Evolutionary conservation across 2,329 filamentous ascomycete genomes (phyloP), one percentile per base, ranked within the genome.

Genomic region (Alternaria alternata): DNA sequence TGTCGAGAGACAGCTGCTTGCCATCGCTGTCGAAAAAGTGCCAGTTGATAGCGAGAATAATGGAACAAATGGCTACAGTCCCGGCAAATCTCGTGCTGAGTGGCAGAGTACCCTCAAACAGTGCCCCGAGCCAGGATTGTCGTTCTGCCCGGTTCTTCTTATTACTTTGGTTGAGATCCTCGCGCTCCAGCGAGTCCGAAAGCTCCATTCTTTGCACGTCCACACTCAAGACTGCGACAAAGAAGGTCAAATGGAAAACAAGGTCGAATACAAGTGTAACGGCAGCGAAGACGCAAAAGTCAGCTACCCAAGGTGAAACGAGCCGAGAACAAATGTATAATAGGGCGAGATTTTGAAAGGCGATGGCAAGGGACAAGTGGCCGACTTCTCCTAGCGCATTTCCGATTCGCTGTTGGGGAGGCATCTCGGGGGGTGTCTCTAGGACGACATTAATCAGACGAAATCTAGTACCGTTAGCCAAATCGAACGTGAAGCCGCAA

Each of bases 191-290:
- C 3, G 89, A 89, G 72, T 94, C 91, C 66, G 88, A 88, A 0
- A 94, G 84, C 78, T 94, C 91, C 58, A 90, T 87, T 66, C 91
- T 85, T 22, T 89, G 86, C 9, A 94, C 90, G 74, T 94, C 91
- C 43, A 94, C 88, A 70, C 90, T 93, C 24, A 94, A 81, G 12
- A 94, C 90, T 1, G 91, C 88, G 4, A 93, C 82, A 71, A 94
- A 94, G 78, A 93, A 94, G 0, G 91, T 94, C 7, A 92, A 85
- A 22, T 93, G 83, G 70, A 91, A 93, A 70, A 93, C 88, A 63
- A 91, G 90, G 76, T 94, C 91, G 69, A 94, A 90, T 0, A 91
- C 78, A 14, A 92, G 86, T 1, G 91, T 92, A 52, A 94, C 86
- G 3, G 89, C 89, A 3, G 89, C 88, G 75, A 94, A 94, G 1